Conservation (phyloP, 208 protist genomes). For the Trypanosoma platydactyli region DNA sequence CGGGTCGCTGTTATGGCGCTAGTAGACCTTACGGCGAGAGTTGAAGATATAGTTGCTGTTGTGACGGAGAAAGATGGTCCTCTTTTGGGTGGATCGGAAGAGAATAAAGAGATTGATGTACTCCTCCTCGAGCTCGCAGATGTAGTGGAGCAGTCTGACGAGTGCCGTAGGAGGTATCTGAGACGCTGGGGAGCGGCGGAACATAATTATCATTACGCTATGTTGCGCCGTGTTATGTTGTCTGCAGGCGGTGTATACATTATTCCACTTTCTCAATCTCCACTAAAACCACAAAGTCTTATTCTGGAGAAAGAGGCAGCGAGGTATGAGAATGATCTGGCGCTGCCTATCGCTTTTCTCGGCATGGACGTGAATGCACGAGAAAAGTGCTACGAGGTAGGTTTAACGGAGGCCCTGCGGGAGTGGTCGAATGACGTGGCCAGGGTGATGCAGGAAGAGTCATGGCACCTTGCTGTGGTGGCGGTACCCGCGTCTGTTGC, state of each 20-base stretch:
- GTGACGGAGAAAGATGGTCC: slow-evolving; percentile 16
- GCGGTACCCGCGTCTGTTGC: slow-evolving; percentile 48
- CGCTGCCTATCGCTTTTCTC: slow-evolving; percentile 23
- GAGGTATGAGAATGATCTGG: slow-evolving; percentile 3
- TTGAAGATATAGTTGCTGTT: slow-evolving; percentile 9
- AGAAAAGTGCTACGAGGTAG: slow-evolving; percentile 8
- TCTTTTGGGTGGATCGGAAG: background rate
- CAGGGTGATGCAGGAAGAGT: slow-evolving; percentile 24
- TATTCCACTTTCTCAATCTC: slow-evolving; percentile 6
- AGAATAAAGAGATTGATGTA: slow-evolving; percentile 23
- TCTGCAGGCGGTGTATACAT: slow-evolving; percentile 13
- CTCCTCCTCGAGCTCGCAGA: slow-evolving; percentile 37
- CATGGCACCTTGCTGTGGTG: slow-evolving; percentile 33
- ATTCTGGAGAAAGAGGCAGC: background rate
- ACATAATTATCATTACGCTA: slow-evolving; percentile 25
- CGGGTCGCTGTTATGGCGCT: slow-evolving; percentile 29
- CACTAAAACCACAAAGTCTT: background rate
- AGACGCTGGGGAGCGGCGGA: slow-evolving; percentile 29
- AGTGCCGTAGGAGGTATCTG: slow-evolving; percentile 8
- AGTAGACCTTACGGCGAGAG: slow-evolving; percentile 26
- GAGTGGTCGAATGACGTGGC: slow-evolving; percentile 10
- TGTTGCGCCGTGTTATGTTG: slow-evolving; percentile 22
- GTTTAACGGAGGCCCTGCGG: slow-evolving; percentile 20
- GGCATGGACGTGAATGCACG: slow-evolving; percentile 4
- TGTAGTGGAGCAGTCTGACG: slow-evolving; percentile 24